Conservation (phyloP, 805 yeast genomes). For the Candida stauntonica region DNA sequence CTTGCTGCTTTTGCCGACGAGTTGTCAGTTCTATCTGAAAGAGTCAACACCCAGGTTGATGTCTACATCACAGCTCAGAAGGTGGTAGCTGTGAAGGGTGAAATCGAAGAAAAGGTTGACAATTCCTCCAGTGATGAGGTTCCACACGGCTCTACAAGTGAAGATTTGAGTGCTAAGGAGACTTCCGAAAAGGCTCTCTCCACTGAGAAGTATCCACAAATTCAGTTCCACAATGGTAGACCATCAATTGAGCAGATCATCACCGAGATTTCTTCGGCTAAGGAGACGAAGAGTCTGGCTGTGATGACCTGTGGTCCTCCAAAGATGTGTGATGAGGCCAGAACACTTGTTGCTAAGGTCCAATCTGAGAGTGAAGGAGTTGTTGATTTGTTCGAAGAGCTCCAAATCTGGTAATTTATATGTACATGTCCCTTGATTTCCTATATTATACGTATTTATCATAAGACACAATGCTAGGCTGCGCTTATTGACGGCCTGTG, state of each 20-base stretch:
- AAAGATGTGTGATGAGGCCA: slow-evolving; percentile 49
- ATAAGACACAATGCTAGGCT: too few relatives aligned
- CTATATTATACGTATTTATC: too few relatives aligned
- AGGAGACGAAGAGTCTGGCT: slow-evolving; percentile 39
- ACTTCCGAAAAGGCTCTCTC: neutral
- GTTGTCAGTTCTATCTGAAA: slow-evolving; percentile 27
- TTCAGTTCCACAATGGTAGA: slow-evolving; percentile 37
- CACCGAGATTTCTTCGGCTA: slow-evolving; percentile 30
- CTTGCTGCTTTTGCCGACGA: slow-evolving; percentile 46
- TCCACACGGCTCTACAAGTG: slow-evolving; percentile 4
- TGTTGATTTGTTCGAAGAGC: slow-evolving; percentile 70
- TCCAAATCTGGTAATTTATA: slow-evolving; percentile 58
- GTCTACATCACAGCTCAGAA: slow-evolving; percentile 33
- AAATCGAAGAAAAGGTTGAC: too few relatives aligned
- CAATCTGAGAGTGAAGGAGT: slow-evolving; percentile 40
- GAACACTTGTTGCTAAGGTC: slow-evolving; percentile 40
- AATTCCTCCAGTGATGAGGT: too few relatives aligned
- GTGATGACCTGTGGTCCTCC: slow-evolving; percentile 64
- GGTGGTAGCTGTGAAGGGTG: neutral
- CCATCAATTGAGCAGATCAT: slow-evolving; percentile 41
- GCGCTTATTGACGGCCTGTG: too few relatives aligned
- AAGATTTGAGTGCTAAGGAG: slow-evolving; percentile 13
- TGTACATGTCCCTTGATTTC: neutral
- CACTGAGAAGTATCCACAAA: neutral
- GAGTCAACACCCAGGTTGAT: slow-evolving; percentile 28